Evolutionary conservation across 1,284 basidiomycete genomes (phyloP).

Genomic region (Ustilago esculenta): DNA sequence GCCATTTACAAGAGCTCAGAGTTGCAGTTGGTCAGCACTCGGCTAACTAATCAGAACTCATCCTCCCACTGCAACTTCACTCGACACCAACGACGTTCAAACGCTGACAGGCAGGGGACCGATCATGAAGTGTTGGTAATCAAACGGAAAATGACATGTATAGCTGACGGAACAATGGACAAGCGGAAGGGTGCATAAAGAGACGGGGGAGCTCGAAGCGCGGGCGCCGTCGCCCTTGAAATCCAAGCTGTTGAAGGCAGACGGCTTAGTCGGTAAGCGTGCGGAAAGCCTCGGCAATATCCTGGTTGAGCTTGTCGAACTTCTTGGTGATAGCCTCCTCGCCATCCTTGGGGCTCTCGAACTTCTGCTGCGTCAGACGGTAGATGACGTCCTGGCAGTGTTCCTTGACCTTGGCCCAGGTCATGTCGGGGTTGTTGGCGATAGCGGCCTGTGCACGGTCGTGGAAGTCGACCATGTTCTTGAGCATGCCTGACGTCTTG

Average conservation of each 20-base stretch:
- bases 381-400: conserved; percentile 87
- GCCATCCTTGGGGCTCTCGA: conserved; percentile 75
- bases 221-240: too few relatives aligned
- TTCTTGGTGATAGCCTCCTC: conserved; percentile 60
- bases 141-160: conserved; percentile 2
- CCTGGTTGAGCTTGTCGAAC: conserved; percentile 62
- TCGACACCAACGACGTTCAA: background rate
- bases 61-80: too few relatives aligned
- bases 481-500: conserved; percentile 85
- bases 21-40: too few relatives aligned
- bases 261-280: conserved; percentile 55
- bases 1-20: background rate
- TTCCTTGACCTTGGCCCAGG: conserved; percentile 93
- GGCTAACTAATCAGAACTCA: too few relatives aligned
- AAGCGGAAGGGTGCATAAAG: conserved; percentile 10
- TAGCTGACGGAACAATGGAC: conserved; percentile 15
- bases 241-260: too few relatives aligned
- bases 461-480: conserved; percentile 95
- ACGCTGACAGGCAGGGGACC: background rate
- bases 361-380: conserved; percentile 97
- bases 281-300: conserved; percentile 65
- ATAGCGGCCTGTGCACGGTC: conserved; percentile 83
- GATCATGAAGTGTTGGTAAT: background rate
- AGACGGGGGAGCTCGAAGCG: background rate
- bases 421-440: conserved; percentile 79